Evolutionary conservation across 1,284 basidiomycete genomes (phyloP), one percentile per base, ranked within the genome.

Genomic region (Marasmius sp.): DNA sequence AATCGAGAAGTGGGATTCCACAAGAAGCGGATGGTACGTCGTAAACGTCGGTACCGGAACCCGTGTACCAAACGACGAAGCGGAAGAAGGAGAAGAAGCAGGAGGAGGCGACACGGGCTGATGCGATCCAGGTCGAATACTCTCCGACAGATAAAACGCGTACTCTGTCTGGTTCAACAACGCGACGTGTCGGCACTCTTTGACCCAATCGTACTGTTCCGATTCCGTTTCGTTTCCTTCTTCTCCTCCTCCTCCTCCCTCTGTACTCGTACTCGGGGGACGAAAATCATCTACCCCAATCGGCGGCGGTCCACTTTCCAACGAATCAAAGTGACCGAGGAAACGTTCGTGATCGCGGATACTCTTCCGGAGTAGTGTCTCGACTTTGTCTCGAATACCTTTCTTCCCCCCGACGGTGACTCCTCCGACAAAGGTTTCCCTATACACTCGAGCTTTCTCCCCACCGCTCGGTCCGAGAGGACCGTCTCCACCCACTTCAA

Each of bases 11-110:
- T 91, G 87, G 6, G 91, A 86, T 71, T 94, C 92, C 61, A 93
- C 87, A 55, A 94, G 83, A 39, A 94, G 80, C 8, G 92, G 92
- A 67, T 94, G 92, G 70, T 94, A 94, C 0, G 92, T 92, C 59
- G 92, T 91, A 75, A 91, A 89, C 69, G 83, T 81, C 33, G 85
- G 72, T 1, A 83, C 81, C 6, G 77, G 62, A 53, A 77, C 69
- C 50, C 70, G 62, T 64, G 64, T 8, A 65, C 37, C 56, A 57
- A 73, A 70, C 43, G 71, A 12, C 51, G 1, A 58, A 20, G 33
- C 50, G n/a, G 9, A 16, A 16, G 53, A 36, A 27, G 49, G 51
- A 34, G 38, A 62, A 57, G 64, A 61, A 62, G 54, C 41, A 50
- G 37, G 52, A 49, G 43, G 63, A 37, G 58, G 60, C 47, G 60